A percentile compares a stretch with the other conserved stretches of the same genome.
Conservation (phyloP, 495 filamentous ascomycete species). For the Sporormia fimetaria region DNA sequence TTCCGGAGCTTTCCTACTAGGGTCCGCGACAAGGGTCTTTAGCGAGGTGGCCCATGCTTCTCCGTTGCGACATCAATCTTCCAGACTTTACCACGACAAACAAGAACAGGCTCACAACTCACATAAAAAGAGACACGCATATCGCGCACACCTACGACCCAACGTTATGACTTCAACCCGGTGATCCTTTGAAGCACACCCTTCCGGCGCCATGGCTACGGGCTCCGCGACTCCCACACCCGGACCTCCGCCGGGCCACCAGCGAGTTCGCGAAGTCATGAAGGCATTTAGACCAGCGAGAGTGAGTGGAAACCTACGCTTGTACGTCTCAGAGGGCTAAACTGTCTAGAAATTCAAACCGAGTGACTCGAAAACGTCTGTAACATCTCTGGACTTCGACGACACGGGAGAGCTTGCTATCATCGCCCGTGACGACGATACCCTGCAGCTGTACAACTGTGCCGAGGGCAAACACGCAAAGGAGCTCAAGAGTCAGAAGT, state of each 20-base stretch:
- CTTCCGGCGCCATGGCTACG: slow-evolving; percentile 7
- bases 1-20: too few species aligned
- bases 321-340: neutral
- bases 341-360: slow-evolving; percentile 30
- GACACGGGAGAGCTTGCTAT: slow-evolving; percentile 84
- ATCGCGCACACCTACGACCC: too few species aligned
- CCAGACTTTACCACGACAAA: too few species aligned
- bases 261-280: slow-evolving; percentile 30
- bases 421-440: slow-evolving; percentile 79
- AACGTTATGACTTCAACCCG: neutral
- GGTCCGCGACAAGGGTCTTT: too few species aligned
- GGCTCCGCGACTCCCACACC: slow-evolving; percentile 9
- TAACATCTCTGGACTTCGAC: slow-evolving; percentile 86
- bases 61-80: too few species aligned
- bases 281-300: slow-evolving; percentile 29
- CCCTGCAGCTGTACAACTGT: slow-evolving; percentile 86
- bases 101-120: too few species aligned
- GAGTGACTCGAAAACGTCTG: slow-evolving; percentile 40
- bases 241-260: slow-evolving; percentile 15
- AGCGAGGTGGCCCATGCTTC: too few species aligned
- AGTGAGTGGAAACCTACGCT: slow-evolving; percentile 6
- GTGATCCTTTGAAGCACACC: slow-evolving; percentile 1
- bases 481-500: slow-evolving; percentile 79
- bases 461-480: slow-evolving; percentile 81
- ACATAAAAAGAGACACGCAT: too few species aligned